A percentile compares a stretch with the other conserved stretches of the same genome.
Evolutionary conservation across 768 basidiomycete genomes (phyloP).

Genomic region (Krasilnikovozyma curviuscula): DNA sequence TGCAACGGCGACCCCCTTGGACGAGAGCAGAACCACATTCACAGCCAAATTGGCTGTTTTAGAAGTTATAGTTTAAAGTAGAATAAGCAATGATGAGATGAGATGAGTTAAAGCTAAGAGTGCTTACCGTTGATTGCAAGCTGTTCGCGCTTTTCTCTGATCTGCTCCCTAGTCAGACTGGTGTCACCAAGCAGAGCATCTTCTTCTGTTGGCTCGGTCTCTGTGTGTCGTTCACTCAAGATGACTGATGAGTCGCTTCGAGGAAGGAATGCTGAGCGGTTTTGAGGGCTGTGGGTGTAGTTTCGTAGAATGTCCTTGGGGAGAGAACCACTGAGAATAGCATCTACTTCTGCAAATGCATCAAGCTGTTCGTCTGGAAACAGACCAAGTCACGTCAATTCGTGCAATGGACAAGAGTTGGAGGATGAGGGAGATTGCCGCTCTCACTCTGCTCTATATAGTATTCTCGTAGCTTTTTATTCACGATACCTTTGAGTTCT

Average conservation of each 20-base stretch:
- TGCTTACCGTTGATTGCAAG: slow-evolving; percentile 19
- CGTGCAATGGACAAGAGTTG: background rate
- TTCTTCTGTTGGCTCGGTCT: too few species aligned
- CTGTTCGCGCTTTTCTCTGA: background rate
- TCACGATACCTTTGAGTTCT: slow-evolving; percentile 9
- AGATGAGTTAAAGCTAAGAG: background rate
- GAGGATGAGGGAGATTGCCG: background rate
- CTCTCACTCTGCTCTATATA: slow-evolving; percentile 15
- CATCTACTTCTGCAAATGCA: slow-evolving; percentile 7
- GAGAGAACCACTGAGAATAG: slow-evolving; percentile 11
- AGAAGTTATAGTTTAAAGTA: background rate
- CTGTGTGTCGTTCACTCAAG: too few species aligned
- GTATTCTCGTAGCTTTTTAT: slow-evolving; percentile 8
- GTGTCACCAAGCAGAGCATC: background rate
- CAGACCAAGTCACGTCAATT: slow-evolving; percentile 14
- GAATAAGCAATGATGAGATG: background rate
- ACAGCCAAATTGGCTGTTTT: slow-evolving; percentile 20
- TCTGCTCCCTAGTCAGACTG: slow-evolving; percentile 1
- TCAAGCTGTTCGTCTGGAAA: background rate
- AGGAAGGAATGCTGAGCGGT: too few species aligned
- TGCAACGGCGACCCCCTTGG: slow-evolving; percentile 27
- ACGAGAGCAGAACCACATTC: slow-evolving; percentile 27
- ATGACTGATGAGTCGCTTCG: too few species aligned
- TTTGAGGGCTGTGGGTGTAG: too few species aligned
- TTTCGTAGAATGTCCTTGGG: too few species aligned